Percentiles rank a stretch among this genome's conserved stretches.
phyloP scores from a whole-genome alignment of 1,284 basidiomycete genomes.

The Marasmius tenuissimus region DNA sequence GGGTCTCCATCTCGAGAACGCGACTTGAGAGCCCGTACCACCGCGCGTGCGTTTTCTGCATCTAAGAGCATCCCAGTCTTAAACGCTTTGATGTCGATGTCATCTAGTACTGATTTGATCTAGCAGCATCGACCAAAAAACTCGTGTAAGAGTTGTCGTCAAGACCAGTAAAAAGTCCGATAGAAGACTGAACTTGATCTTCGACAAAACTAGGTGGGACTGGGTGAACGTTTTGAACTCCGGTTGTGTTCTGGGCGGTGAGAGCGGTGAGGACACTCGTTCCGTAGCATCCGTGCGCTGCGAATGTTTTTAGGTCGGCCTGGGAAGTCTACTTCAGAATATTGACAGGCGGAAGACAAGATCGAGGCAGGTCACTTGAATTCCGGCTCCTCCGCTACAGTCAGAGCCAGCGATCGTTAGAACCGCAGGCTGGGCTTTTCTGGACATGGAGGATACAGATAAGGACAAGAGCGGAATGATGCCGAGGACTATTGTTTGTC shows the following conservation, averaged over 20 bases:
- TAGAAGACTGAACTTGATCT: slow-evolving; percentile 51
- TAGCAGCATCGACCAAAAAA: slow-evolving; percentile 31
- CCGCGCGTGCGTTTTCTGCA: slow-evolving; percentile 43
- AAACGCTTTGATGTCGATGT: slow-evolving; percentile 74
- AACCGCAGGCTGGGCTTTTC: slow-evolving; percentile 26
- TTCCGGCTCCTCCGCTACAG: slow-evolving; percentile 87
- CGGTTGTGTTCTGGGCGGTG: slow-evolving; percentile 89
- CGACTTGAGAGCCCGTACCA: slow-evolving; percentile 44
- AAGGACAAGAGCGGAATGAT: neutral
- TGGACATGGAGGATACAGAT: neutral
- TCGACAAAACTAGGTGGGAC: slow-evolving; percentile 68
- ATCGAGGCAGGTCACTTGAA: slow-evolving; percentile 55
- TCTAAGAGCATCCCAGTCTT: slow-evolving; percentile 91
- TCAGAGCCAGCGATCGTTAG: slow-evolving; percentile 88
- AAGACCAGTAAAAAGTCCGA: slow-evolving; percentile 4
- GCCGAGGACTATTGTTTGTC: neutral
- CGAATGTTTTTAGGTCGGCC: slow-evolving; percentile 88
- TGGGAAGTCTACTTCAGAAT: slow-evolving; percentile 23
- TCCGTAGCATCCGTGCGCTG: slow-evolving; percentile 81
- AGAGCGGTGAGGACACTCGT: slow-evolving; percentile 87
- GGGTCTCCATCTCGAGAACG: slow-evolving; percentile 31
- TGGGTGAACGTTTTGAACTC: slow-evolving; percentile 75
- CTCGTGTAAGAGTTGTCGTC: neutral
- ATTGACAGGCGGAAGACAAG: neutral
- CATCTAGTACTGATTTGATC: slow-evolving; percentile 74